Percentiles rank a stretch among this genome's conserved stretches.
Conservation (phyloP, 306 rosid genomes). For the Cucurbita moschata region DNA sequence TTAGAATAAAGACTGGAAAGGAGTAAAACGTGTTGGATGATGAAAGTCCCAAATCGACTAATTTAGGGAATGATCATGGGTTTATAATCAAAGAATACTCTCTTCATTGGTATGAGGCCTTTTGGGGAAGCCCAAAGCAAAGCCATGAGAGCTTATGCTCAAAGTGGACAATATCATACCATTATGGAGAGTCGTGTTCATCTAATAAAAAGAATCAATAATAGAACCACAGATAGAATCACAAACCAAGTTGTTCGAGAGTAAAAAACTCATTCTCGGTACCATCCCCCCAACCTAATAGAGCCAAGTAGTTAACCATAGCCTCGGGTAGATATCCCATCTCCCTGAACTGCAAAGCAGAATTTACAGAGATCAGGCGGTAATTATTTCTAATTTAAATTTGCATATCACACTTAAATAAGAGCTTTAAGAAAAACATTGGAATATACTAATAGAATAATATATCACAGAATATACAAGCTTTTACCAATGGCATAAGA, state of each 20-base stretch:
- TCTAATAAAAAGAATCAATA: background rate
- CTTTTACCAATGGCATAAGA: background rate
- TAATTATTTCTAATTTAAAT: background rate
- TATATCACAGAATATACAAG: background rate
- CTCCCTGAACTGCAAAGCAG: conserved; percentile 61
- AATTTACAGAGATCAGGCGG: conserved; percentile 1
- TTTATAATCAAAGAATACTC: no score
- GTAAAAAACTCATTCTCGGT: conserved; percentile 81
- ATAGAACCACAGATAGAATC: background rate
- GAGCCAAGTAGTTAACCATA: conserved; percentile 81
- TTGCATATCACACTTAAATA: background rate
- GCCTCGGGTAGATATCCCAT: conserved; percentile 93
- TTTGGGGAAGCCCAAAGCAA: no score
- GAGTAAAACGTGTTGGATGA: background rate
- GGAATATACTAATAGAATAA: background rate
- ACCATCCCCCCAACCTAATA: conserved; percentile 98
- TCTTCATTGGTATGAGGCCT: no score
- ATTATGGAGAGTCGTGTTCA: no score
- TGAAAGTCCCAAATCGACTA: no score
- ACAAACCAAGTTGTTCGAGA: conserved; percentile 61
- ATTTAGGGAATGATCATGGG: no score
- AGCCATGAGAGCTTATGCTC: no score
- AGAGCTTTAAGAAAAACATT: background rate
- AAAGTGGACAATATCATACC: no score
- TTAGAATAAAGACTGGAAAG: background rate